These are phyloP conservation scores for Puccinia horiana DNA, from an alignment of 1,284 basidiomycete species.

Conservation along the genomic window DNA sequence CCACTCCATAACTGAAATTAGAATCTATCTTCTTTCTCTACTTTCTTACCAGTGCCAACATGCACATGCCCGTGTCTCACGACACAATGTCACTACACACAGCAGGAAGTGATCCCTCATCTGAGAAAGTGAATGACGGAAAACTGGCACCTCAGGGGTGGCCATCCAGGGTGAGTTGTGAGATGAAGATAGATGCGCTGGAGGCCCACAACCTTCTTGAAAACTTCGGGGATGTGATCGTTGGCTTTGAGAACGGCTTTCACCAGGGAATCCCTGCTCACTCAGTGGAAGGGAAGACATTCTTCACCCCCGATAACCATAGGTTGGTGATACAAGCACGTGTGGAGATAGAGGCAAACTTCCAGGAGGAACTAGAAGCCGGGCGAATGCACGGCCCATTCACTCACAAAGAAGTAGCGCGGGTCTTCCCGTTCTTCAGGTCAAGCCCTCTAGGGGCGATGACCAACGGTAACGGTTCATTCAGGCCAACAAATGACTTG, in stretches of 20 bases:
- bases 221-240: background rate
- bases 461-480: background rate
- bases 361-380: background rate
- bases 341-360: background rate
- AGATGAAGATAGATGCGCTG: background rate
- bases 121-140: no score
- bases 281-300: background rate
- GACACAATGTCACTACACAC: no score
- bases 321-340: background rate
- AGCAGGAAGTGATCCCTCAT: no score
- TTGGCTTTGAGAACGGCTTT: background rate
- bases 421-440: background rate
- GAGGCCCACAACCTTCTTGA: no score
- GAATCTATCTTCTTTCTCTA: no score
- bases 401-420: background rate
- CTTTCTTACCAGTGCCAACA: no score
- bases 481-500: constrained; percentile 2
- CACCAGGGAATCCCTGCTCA: constrained; percentile 9
- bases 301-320: background rate
- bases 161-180: background rate
- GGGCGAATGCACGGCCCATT: background rate
- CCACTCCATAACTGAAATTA: no score
- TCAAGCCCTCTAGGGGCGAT: constrained; percentile 8
- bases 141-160: no score
- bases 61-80: no score